These are phyloP conservation scores for Colletotrichum tropicale DNA, from an alignment of 2,329 filamentous ascomycete species.

Conservation along the genomic window DNA sequence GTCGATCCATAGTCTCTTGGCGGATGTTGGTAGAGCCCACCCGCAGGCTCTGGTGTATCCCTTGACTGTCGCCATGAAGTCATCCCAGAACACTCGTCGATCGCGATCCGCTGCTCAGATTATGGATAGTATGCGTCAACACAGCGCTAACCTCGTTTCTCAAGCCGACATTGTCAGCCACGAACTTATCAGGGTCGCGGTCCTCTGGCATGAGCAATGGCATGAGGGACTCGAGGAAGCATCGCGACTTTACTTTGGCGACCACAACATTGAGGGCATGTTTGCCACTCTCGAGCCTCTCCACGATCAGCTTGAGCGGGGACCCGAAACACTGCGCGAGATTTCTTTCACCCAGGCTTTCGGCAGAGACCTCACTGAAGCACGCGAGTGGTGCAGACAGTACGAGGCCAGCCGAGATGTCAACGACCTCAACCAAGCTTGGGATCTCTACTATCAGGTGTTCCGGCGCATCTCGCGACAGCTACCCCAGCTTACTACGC, in stretches of 20 bases:
- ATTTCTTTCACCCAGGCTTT: conserved; percentile 98
- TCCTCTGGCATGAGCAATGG: conserved; percentile 99
- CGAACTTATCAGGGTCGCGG: conserved; percentile 94
- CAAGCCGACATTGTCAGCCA: conserved; percentile 95
- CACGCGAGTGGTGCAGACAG: conserved; percentile 92
- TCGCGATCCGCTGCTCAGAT: conserved; percentile 90
- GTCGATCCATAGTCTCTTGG: conserved; percentile 89
- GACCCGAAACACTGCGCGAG: conserved; percentile 91
- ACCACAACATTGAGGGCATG: conserved; percentile 98
- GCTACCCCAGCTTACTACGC: conserved; percentile 86
- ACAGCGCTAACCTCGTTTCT: conserved; percentile 90
- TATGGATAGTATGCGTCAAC: conserved; percentile 97
- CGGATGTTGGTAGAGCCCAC: conserved; percentile 91
- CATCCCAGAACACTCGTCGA: conserved; percentile 77
- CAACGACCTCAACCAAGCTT: conserved; percentile 95
- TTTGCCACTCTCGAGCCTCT: conserved; percentile 88
- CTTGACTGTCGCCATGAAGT: conserved; percentile 97
- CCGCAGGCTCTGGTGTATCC: conserved; percentile 97
- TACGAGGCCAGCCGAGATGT: conserved; percentile 89
- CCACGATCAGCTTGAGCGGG: conserved; percentile 88
- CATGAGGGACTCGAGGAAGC: conserved; percentile 98
- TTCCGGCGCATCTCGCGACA: conserved; percentile 96
- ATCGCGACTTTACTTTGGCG: conserved; percentile 94
- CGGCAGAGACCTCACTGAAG: conserved; percentile 91
- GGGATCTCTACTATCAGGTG: conserved; percentile 99